Conservation (phyloP, 371 early-diverging fungal genomes). For the Funneliformis caledonium region DNA sequence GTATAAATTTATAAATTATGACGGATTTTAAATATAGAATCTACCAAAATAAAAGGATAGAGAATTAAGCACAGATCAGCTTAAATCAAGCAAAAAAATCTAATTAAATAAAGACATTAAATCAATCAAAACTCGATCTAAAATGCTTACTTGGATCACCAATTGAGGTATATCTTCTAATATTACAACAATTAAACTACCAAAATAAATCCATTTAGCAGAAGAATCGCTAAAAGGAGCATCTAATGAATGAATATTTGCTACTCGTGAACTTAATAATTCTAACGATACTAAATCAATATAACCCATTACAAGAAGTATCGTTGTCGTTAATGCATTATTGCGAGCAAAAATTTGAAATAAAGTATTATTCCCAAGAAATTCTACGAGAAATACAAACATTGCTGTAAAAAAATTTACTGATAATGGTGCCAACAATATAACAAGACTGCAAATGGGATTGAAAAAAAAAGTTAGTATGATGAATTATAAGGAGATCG, state of each 20-base stretch:
- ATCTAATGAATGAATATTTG: not conserved
- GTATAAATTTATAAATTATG: not conserved
- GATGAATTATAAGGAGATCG: not conserved
- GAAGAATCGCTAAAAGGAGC: not conserved
- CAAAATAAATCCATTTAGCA: not conserved
- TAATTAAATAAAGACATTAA: not conserved
- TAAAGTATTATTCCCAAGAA: not conserved
- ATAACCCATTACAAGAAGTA: slow-evolving; percentile 10
- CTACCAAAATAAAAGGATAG: not conserved
- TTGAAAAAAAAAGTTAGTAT: not conserved
- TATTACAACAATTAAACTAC: not conserved
- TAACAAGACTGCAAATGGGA: not conserved
- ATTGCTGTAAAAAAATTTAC: slow-evolving; percentile 23
- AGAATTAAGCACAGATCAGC: not conserved
- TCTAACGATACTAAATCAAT: slow-evolving; percentile 15
- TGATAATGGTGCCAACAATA: not conserved
- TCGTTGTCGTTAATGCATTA: not conserved
- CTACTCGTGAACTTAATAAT: slow-evolving; percentile 11
- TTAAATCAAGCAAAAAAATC: not conserved
- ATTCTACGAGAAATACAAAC: slow-evolving; percentile 22
- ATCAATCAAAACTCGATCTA: not conserved
- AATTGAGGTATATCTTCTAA: slow-evolving; percentile 40
- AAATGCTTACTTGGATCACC: slow-evolving; percentile 13
- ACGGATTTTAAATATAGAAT: not conserved
- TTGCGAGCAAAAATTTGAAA: not conserved